phyloP scores from a whole-genome alignment of 495 filamentous ascomycete species.

The Lasiosphaeriaceae sp. region DNA sequence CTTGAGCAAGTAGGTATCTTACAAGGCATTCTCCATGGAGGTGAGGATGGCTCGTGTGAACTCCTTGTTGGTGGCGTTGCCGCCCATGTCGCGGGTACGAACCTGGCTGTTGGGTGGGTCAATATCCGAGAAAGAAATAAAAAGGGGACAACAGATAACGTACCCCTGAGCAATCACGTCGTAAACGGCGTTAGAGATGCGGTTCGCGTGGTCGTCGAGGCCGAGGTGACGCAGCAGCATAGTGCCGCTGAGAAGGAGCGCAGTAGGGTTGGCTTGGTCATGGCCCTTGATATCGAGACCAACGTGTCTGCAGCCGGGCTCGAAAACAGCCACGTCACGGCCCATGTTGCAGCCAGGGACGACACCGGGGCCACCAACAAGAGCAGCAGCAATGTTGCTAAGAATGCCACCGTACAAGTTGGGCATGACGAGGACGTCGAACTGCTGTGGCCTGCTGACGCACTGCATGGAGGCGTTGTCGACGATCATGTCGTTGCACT shows the following conservation, averaged over 20 bases:
- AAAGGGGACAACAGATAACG: constrained; percentile 36
- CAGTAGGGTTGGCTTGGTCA: constrained; percentile 97
- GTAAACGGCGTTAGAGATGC: constrained; percentile 96
- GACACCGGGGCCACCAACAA: constrained; percentile 96
- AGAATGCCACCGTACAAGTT: constrained; percentile 98
- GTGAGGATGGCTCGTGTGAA: constrained; percentile 90
- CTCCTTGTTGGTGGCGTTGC: constrained; percentile 80
- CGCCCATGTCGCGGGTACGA: constrained; percentile 93
- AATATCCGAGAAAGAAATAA: constrained; percentile 16
- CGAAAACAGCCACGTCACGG: constrained; percentile 95
- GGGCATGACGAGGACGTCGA: constrained; percentile 99
- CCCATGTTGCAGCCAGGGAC: constrained; percentile 99
- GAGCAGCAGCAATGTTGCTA: constrained; percentile 96
- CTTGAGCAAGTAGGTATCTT: constrained; percentile 12
- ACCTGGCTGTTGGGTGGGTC: constrained; percentile 57
- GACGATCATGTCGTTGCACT: constrained; percentile 98
- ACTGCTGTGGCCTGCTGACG: constrained; percentile 92
- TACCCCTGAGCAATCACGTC: constrained; percentile 93
- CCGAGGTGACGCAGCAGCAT: constrained; percentile 97
- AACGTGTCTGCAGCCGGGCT: constrained; percentile 97
- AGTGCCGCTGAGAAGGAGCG: constrained; percentile 86
- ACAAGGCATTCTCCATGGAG: constrained; percentile 71
- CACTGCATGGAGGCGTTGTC: constrained; percentile 99
- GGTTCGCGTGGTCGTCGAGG: constrained; percentile 94
- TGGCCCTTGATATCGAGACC: constrained; percentile 98